Percentiles rank a stretch among this genome's conserved stretches.
Conservation (phyloP, 164 flowering plant species). For the Tinospora cordifolia region DNA sequence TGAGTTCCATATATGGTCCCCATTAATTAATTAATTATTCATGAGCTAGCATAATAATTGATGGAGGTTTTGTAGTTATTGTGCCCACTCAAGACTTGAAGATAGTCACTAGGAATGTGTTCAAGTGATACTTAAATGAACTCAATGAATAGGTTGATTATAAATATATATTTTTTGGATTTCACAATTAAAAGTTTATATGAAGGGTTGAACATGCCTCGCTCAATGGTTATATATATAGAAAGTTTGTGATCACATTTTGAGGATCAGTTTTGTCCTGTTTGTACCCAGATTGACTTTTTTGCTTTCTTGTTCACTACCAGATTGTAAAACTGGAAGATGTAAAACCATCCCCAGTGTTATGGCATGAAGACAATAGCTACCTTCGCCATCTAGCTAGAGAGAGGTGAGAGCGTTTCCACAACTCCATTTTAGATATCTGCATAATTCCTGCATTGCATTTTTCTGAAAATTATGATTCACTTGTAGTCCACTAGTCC, state of each 20-base stretch:
- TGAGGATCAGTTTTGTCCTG: background rate
- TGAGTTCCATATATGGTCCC: too few species aligned
- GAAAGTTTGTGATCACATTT: background rate
- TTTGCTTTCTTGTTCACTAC: slow-evolving; percentile 12
- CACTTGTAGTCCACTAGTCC: background rate
- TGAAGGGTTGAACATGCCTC: too few species aligned
- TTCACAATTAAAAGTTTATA: too few species aligned
- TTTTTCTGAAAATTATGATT: background rate
- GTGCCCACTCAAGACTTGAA: too few species aligned
- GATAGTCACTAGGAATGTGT: too few species aligned
- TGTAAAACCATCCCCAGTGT: slow-evolving; percentile 67
- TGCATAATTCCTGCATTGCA: background rate
- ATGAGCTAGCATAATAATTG: too few species aligned
- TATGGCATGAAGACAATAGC: slow-evolving; percentile 90
- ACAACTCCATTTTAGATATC: background rate
- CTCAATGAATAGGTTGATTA: too few species aligned
- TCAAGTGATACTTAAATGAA: too few species aligned
- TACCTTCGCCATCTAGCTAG: slow-evolving; percentile 51
- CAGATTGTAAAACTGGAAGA: slow-evolving; percentile 56
- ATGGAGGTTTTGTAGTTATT: too few species aligned
- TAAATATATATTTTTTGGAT: too few species aligned
- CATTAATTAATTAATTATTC: too few species aligned
- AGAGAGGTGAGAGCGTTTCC: slow-evolving; percentile 42
- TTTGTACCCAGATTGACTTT: background rate
- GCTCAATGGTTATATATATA: background rate